These are phyloP conservation scores for Aspergillus homomorphus DNA, from an alignment of 495 filamentous ascomycete species.

Conservation along the genomic window DNA sequence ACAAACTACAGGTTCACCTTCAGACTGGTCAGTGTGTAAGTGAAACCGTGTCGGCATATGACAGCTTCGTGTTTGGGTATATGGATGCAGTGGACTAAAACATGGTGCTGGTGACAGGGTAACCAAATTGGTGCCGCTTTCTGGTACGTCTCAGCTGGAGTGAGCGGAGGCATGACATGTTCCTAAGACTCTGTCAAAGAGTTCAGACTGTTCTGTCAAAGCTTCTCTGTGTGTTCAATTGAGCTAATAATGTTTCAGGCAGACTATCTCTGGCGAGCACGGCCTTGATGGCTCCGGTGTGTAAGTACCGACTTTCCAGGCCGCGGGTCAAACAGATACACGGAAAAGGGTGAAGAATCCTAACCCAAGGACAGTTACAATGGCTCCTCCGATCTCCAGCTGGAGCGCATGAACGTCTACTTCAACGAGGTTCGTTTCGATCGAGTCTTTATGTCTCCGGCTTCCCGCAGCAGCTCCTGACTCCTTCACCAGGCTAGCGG, in stretches of 20 bases:
- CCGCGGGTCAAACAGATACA: not conserved
- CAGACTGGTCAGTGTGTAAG: conserved; percentile 98
- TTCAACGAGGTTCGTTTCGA: conserved; percentile 86
- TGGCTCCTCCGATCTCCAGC: conserved; percentile 95
- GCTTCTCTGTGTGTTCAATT: not conserved
- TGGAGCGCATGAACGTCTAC: conserved; percentile 99
- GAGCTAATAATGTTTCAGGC: conserved; percentile 54
- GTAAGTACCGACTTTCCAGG: conserved; percentile 51
- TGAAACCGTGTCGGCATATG: conserved; percentile 20
- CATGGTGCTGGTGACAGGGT: conserved; percentile 57
- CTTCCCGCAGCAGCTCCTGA: conserved; percentile 12
- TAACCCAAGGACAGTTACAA: conserved; percentile 69
- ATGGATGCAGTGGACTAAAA: conserved; percentile 27
- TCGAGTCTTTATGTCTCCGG: not conserved
- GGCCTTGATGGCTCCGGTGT: conserved; percentile 94
- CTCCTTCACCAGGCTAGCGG: conserved; percentile 65
- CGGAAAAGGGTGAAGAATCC: conserved; percentile 20
- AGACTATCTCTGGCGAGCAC: conserved; percentile 98
- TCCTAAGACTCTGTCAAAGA: conserved; percentile 7
- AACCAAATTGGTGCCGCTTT: conserved; percentile 99
- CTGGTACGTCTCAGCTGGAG: conserved; percentile 59
- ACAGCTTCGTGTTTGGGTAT: conserved; percentile 1
- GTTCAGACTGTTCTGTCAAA: conserved; percentile 11
- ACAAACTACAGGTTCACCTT: conserved; percentile 80
- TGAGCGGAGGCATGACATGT: not conserved